Evolutionary conservation across 225 moss, liverwort and hornwort genomes (phyloP).

Genomic region (Polytrichum formosum): DNA sequence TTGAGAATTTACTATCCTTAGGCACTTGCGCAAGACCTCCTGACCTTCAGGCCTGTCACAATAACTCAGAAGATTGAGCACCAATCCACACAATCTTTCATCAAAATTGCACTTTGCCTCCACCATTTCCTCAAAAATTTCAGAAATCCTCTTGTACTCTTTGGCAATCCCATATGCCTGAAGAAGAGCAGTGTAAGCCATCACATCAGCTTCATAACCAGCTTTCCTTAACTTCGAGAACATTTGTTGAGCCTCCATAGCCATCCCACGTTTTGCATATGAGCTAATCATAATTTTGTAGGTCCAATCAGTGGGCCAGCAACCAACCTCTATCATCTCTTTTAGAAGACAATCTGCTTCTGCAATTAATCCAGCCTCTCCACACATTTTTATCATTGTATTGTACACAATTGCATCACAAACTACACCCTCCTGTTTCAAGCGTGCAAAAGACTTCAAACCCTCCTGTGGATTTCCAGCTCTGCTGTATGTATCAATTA

Average conservation of each 20-base stretch:
- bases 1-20: constrained; percentile 36
- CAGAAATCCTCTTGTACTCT: constrained; percentile 52
- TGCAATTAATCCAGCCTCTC: constrained; percentile 57
- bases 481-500: constrained; percentile 70
- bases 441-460: constrained; percentile 55
- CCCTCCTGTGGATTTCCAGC: constrained; percentile 73
- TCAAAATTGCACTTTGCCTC: constrained; percentile 47
- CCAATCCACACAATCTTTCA: constrained; percentile 73
- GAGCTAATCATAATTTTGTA: constrained; percentile 73
- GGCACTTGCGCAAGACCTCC: constrained; percentile 42
- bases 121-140: constrained; percentile 54
- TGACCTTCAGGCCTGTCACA: constrained; percentile 57
- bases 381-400: constrained; percentile 88
- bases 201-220: constrained; percentile 63
- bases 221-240: constrained; percentile 49
- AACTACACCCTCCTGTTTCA: constrained; percentile 54
- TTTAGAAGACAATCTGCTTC: constrained; percentile 56
- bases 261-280: constrained; percentile 72
- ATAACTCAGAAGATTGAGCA: constrained; percentile 58
- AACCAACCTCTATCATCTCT: constrained; percentile 58
- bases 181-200: constrained; percentile 78
- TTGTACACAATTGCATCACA: constrained; percentile 86
- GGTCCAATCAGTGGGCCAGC: constrained; percentile 62
- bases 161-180: constrained; percentile 74
- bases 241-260: constrained; percentile 61